Base-by-base conservation (phyloP, 257 asterid species). In the Cinchona pubescens region DNA sequence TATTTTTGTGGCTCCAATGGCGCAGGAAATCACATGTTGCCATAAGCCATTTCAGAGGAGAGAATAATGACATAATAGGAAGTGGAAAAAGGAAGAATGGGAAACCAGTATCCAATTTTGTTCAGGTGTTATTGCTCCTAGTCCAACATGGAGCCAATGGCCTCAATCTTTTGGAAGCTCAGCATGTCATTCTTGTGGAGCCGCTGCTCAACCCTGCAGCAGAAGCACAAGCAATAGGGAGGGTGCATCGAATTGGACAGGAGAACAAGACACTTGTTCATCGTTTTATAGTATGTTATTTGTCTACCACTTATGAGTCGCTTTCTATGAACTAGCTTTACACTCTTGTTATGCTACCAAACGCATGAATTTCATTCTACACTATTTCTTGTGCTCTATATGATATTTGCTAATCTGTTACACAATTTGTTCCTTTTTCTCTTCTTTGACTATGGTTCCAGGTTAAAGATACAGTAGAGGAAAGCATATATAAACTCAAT, bases 221-320 rank as follows among this genome's bases (percentile, higher is more conserved):
- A 55, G 98, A 94, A 88, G 97, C 98, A 77, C 98, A 94, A 85
- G 98, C 98, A 38, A 88, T 94, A 61, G 94, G 98, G 79, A 89
- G 98, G 87, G 98, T 92, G 67, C 98, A 94, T 83, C 90, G 98
- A 60, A 92, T 94, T 27, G 98, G 98, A 45, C 98, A 94, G 87
- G 75, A 86, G 77, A 89, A 88, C 9, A 89, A 88, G 82, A 94
- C 98, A 73, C 89, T 87, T 12, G 97, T 94, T 68, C 98, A 94
- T 76, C 98, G 98, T 68, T 94, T 94, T 77, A 88, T 94, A 21
- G 98, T 94, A 88, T 43, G 97, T 83, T 29, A 18, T 56, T 58
- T 78, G 61, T 69, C 74, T 12, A 15, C 35, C 21, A 12, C 27
- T 29, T 48, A 46, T 1, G 8, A 35, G 49, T 13, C 48, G 7